Percentiles rank a stretch among this genome's conserved stretches.
These are phyloP conservation scores for Cercospora nicotianae DNA, from an alignment of 2,329 filamentous ascomycete genomes.

Conservation along the genomic window DNA sequence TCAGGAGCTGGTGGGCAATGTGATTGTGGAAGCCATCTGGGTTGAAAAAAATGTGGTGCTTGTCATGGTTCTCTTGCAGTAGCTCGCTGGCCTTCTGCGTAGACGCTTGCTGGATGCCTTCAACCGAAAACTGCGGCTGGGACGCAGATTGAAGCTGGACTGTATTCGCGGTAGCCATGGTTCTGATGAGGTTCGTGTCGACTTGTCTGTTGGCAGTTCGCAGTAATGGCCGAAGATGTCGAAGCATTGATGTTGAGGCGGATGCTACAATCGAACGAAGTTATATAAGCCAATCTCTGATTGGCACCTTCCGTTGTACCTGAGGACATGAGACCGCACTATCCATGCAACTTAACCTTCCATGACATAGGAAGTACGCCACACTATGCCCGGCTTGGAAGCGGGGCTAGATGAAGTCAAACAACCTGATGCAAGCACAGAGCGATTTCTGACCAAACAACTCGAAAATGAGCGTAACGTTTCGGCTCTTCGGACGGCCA, in stretches of 20 bases:
- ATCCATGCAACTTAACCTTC: neutral
- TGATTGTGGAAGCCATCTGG: constrained; percentile 74
- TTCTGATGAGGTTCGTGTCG: constrained; percentile 17
- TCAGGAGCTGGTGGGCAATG: constrained; percentile 74
- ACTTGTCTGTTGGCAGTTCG: neutral
- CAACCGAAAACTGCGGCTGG: constrained; percentile 49
- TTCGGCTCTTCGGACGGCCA: neutral
- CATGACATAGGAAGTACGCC: constrained; percentile 9
- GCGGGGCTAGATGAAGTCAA: neutral
- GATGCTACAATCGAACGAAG: neutral
- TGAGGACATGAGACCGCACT: neutral
- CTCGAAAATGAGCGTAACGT: neutral
- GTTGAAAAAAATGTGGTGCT: constrained; percentile 82
- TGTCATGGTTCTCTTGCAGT: constrained; percentile 72
- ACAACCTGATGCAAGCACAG: neutral
- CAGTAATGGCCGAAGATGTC: neutral
- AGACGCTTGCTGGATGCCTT: constrained; percentile 55
- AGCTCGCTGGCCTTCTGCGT: constrained; percentile 65
- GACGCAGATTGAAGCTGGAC: constrained; percentile 49
- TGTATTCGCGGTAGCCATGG: constrained; percentile 52
- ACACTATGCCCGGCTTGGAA: neutral
- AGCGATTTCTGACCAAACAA: neutral
- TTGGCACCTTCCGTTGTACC: constrained; percentile 2
- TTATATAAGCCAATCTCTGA: neutral
- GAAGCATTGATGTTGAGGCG: neutral